phyloP scores from a whole-genome alignment of 2,329 filamentous ascomycete species.

The Fusarium solani-melongenae region DNA sequence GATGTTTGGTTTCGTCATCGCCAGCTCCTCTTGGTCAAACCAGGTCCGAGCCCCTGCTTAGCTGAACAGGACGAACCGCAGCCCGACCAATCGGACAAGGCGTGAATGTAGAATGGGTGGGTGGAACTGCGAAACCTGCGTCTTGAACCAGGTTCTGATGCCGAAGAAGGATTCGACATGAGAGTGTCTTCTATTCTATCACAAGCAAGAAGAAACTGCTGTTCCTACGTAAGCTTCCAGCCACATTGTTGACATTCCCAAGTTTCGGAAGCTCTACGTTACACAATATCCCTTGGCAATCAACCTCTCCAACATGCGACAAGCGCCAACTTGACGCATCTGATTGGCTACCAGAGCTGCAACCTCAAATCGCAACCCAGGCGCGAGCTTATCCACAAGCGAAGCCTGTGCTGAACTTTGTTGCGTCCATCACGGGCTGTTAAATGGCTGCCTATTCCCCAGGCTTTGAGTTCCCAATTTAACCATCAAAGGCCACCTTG shows the following conservation, averaged over 20 bases:
- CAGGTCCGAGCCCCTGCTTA: slow-evolving; percentile 26
- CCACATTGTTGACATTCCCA: background rate
- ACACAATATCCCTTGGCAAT: background rate
- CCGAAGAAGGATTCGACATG: background rate
- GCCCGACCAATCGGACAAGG: slow-evolving; percentile 14
- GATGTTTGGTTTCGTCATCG: slow-evolving; percentile 33
- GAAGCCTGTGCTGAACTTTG: background rate
- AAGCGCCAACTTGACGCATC: background rate
- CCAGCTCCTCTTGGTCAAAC: slow-evolving; percentile 3
- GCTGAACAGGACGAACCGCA: slow-evolving; percentile 18
- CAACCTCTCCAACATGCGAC: background rate
- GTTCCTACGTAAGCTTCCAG: background rate
- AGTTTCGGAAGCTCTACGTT: background rate
- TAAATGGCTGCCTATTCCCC: background rate
- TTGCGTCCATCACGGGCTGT: background rate
- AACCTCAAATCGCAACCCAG: background rate
- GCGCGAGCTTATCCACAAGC: background rate
- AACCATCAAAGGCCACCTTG: background rate
- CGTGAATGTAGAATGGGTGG: background rate
- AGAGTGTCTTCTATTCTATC: background rate
- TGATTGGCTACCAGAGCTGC: slow-evolving; percentile 4
- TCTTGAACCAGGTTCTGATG: background rate
- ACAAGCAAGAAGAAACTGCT: background rate
- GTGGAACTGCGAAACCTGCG: slow-evolving; percentile 1
- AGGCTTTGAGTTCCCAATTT: background rate